Evolutionary conservation across 2,329 filamentous ascomycete species (phyloP).

Genomic region (Hypoxylon rubiginosum): DNA sequence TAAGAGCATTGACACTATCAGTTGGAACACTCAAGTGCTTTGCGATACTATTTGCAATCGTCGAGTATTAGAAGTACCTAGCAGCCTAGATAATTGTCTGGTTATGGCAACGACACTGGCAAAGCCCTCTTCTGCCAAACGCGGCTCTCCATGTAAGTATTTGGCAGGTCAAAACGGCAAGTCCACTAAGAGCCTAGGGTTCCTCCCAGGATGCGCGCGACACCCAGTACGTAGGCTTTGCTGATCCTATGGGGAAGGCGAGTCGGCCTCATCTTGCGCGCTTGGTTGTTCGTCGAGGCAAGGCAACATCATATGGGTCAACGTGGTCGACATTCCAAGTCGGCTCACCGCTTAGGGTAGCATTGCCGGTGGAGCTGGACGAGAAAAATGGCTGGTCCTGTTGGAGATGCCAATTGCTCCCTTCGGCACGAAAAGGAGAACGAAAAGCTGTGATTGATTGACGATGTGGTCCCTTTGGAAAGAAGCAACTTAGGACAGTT

Average conservation of each 20-base stretch:
- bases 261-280: constrained; percentile 22
- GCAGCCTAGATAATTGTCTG: too few relatives aligned
- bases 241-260: constrained; percentile 40
- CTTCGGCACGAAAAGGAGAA: background rate
- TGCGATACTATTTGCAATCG: background rate
- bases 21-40: background rate
- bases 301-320: constrained; percentile 32
- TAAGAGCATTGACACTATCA: constrained; percentile 6
- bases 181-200: background rate
- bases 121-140: background rate
- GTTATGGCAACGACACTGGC: background rate
- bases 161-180: constrained; percentile 15
- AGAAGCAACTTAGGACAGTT: constrained; percentile 27
- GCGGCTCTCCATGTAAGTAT: background rate
- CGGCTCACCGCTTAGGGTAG: constrained; percentile 35
- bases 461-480: constrained; percentile 21
- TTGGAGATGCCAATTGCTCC: constrained; percentile 22
- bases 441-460: constrained; percentile 4
- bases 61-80: background rate
- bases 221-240: constrained; percentile 27
- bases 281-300: constrained; percentile 28
- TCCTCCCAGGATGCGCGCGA: constrained; percentile 22
- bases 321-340: constrained; percentile 30
- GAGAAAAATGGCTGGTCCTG: constrained; percentile 23
- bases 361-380: constrained; percentile 31